A percentile compares a stretch with the other conserved stretches of the same genome.
These are phyloP conservation scores for Arabidopsis suecica DNA, from an alignment of 345 rosid genomes.

Conservation along the genomic window DNA sequence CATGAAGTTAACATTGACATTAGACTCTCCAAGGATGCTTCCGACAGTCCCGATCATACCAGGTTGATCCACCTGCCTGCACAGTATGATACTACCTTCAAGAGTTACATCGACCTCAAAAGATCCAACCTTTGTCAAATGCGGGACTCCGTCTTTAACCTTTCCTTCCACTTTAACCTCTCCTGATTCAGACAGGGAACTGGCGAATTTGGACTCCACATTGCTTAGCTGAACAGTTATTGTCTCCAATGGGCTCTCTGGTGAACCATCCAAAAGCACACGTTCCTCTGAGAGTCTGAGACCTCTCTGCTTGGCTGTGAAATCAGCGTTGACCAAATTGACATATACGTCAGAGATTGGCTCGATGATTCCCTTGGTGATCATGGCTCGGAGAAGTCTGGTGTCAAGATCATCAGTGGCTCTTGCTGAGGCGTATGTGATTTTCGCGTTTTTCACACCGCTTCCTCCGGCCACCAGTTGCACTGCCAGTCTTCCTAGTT, in stretches of 20 bases:
- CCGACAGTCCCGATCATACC: conserved; percentile 89
- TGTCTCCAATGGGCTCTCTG: conserved; percentile 74
- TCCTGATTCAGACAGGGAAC: conserved; percentile 78
- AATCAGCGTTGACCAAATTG: conserved; percentile 89
- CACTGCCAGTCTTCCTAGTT: conserved; percentile 82
- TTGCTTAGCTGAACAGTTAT: conserved; percentile 77
- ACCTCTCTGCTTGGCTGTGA: conserved; percentile 91
- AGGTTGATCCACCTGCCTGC: conserved; percentile 94
- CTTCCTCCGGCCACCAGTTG: conserved; percentile 88
- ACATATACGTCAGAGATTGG: conserved; percentile 83
- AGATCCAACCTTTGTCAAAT: conserved; percentile 81
- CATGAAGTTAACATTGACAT: conserved; percentile 87
- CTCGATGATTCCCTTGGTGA: conserved; percentile 82
- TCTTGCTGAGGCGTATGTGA: conserved; percentile 76
- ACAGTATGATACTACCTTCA: conserved; percentile 81
- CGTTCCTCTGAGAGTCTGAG: conserved; percentile 82
- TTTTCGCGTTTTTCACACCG: conserved; percentile 78
- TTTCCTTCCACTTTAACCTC: conserved; percentile 83
- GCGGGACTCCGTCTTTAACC: conserved; percentile 87
- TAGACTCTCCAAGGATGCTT: conserved; percentile 78
- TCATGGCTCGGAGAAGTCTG: conserved; percentile 92
- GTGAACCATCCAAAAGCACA: conserved; percentile 69
- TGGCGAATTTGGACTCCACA: conserved; percentile 84
- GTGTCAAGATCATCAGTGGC: conserved; percentile 93
- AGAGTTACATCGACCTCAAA: conserved; percentile 87